Conservation (phyloP, 2,329 filamentous ascomycete species). For the Dothideomycetes sp. region DNA sequence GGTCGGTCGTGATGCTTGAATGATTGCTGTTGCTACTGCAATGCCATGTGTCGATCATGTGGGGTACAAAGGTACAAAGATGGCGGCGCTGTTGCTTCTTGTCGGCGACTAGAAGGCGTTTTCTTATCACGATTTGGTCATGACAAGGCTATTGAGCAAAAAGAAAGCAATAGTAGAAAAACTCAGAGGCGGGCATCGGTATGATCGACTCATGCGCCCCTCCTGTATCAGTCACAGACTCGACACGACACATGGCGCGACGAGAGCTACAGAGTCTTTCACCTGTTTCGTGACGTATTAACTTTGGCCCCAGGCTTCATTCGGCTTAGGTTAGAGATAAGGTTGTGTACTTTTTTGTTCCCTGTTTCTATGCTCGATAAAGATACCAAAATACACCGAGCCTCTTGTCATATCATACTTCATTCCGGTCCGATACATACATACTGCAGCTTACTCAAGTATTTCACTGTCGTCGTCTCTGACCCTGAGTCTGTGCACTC, state of each 20-base stretch:
- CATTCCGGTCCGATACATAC: not conserved
- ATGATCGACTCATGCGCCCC: constrained; percentile 4
- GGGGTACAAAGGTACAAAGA: not conserved
- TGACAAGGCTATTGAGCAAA: not conserved
- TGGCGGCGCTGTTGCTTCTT: constrained; percentile 2
- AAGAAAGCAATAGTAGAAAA: not conserved
- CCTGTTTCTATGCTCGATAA: too few relatives aligned
- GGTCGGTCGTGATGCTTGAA: not conserved
- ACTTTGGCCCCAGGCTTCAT: too few relatives aligned
- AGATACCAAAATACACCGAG: constrained; percentile 10
- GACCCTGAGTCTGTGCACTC: too few relatives aligned
- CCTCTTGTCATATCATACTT: constrained; percentile 3
- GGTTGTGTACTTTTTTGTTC: too few relatives aligned
- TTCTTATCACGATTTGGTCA: constrained; percentile 7
- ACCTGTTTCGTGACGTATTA: constrained; percentile 11
- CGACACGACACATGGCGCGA: constrained; percentile 1
- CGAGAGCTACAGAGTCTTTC: not conserved
- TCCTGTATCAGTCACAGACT: constrained; percentile 9
- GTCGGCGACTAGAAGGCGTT: too few relatives aligned
- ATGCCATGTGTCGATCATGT: constrained; percentile 4
- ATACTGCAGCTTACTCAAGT: not conserved
- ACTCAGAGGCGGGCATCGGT: not conserved
- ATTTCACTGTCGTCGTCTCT: too few relatives aligned
- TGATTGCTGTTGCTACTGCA: not conserved
- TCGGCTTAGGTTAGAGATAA: too few relatives aligned